Evolutionary conservation across 2,329 filamentous ascomycete genomes (phyloP).

Genomic region (Ophiostoma novo-ulmi): DNA sequence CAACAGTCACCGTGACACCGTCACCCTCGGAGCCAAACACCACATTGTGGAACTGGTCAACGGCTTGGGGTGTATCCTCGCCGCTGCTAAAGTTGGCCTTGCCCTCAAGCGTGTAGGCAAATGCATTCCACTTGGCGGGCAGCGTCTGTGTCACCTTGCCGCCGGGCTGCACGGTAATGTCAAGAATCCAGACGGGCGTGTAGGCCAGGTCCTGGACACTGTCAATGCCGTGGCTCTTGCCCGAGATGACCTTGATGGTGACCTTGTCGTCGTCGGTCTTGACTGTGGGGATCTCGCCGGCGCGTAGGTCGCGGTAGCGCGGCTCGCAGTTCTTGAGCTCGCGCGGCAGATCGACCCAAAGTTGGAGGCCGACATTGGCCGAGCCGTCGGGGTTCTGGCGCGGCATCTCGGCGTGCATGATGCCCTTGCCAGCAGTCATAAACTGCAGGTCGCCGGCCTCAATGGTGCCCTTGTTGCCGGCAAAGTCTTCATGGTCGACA

Average conservation of each 20-base stretch:
- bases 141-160: conserved; percentile 70
- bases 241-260: conserved; percentile 83
- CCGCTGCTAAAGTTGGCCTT: conserved; percentile 58
- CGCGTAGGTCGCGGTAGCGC: conserved; percentile 79
- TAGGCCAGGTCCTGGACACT: conserved; percentile 83
- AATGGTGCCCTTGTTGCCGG: conserved; percentile 78
- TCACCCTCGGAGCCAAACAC: conserved; percentile 81
- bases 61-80: conserved; percentile 38
- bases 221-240: conserved; percentile 76
- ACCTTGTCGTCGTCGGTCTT: conserved; percentile 68
- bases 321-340: conserved; percentile 84
- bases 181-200: conserved; percentile 94
- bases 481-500: conserved; percentile 89
- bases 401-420: conserved; percentile 96
- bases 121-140: conserved; percentile 81
- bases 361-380: conserved; percentile 79
- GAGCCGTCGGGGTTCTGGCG: conserved; percentile 68
- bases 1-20: conserved; percentile 64
- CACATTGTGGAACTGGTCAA: conserved; percentile 76
- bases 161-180: conserved; percentile 74
- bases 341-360: conserved; percentile 89
- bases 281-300: conserved; percentile 72
- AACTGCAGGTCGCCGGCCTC: conserved; percentile 88
- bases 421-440: conserved; percentile 90
- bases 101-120: conserved; percentile 79